Percentiles rank a stretch among this genome's conserved stretches.
phyloP scores from a whole-genome alignment of 352 stramenopile species.

The Globisporangium cystogenes region DNA sequence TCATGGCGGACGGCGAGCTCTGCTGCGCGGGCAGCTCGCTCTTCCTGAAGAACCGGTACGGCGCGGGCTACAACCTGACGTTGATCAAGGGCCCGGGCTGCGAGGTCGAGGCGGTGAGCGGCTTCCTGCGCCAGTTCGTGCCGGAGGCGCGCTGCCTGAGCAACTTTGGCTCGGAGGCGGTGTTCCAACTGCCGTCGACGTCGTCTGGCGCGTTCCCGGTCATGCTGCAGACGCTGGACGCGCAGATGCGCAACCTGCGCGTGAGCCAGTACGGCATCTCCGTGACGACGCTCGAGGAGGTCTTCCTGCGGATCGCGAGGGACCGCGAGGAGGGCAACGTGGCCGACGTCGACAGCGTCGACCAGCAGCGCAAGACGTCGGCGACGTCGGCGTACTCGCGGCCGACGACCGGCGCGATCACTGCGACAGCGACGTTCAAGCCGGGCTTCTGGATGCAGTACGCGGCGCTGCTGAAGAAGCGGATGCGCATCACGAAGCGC shows the following conservation, averaged over 20 bases:
- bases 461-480: constrained; percentile 43
- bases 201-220: constrained; percentile 79
- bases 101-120: constrained; percentile 22
- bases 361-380: constrained; percentile 32
- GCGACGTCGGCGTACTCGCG: constrained; percentile 29
- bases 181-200: constrained; percentile 92
- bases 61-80: constrained; percentile 87
- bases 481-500: constrained; percentile 49
- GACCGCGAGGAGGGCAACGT: constrained; percentile 33
- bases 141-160: constrained; percentile 74
- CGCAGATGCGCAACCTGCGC: constrained; percentile 27
- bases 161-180: constrained; percentile 92
- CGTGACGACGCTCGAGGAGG: constrained; percentile 99
- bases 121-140: constrained; percentile 54
- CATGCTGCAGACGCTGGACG: constrained; percentile 88
- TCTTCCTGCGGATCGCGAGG: constrained; percentile 89
- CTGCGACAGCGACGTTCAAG: constrained; percentile 14
- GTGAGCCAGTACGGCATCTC: constrained; percentile 94
- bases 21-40: constrained; percentile 46
- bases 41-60: constrained; percentile 92
- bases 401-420: constrained; percentile 14
- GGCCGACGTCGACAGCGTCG: constrained; percentile 18
- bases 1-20: constrained; percentile 78
- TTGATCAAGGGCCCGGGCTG: constrained; percentile 41
- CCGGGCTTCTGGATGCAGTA: constrained; percentile 42